Base-by-base conservation (phyloP, 2,329 filamentous ascomycete species). In the Thelonectria discophora region DNA sequence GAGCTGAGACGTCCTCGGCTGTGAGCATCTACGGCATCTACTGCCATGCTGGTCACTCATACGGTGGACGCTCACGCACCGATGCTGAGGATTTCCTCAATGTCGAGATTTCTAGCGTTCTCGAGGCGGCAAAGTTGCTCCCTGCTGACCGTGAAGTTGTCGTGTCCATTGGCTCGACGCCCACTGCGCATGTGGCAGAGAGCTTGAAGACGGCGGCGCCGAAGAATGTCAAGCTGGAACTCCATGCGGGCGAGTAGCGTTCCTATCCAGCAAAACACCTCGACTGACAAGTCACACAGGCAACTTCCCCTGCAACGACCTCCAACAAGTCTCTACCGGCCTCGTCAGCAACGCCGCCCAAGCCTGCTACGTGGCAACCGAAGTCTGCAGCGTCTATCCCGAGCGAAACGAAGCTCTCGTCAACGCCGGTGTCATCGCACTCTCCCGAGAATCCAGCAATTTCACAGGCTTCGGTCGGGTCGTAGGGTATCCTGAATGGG, bases 11-110 rank as follows among this genome's bases (percentile, higher is more conserved):
- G 11, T 77, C 74, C 0, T n/a, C 71, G 0, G 68, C 69, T 0
- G 72, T 76, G 13, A 62, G 58, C 3, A 67, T 78, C n/a, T 69
- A 75, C 49, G 77, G 77, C 2, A 76, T 79, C 39, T 79, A 78
- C 58, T 77, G 74, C 50, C 76, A 78, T 50, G 76, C 77, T 0
- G 75, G 75, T 0, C 77, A 78, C 51, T 78, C 77, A 2, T 78
- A 79, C 59, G 71, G 65, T 2, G 69, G 74, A 4, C 70, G 71
- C 10, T 73, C 73, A 1, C 68, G 67, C 2, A 62, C 68, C 2
- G 74, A 77, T 13, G 77, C 76, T 0, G 74, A 75, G 37, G 61
- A 67, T 11, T 49, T 69, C 1, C 66, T 78, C 6, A 56, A 70
- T 9, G 49, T 71, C 13, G 76, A 79, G 52, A 65, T 77, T 2